Evolutionary conservation across 345 rosid genomes (phyloP), one percentile per base, ranked within the genome.

Genomic region (Murraya paniculata): DNA sequence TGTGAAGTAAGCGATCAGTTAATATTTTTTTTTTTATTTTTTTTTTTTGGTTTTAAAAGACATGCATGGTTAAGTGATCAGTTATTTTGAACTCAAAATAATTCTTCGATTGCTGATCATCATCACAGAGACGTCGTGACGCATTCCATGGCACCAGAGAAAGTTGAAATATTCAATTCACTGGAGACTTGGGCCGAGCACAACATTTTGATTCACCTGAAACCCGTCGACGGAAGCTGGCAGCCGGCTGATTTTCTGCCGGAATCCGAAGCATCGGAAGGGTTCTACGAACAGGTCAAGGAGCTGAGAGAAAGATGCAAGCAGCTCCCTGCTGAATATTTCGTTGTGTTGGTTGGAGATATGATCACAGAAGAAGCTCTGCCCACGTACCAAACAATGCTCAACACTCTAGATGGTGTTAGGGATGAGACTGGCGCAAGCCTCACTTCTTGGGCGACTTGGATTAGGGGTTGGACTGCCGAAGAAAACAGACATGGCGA

Each of bases 281-380:
- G 82, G 41, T 85, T 85, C 56, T 55, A 73, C 6, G 86, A 85
- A 4, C 84, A 85, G 62, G 81, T 85, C 39, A 50, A 50, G 72
- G 86, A 83, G 50, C 73, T 85, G 48, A 76, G 88, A 67, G 86
- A 80, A 30, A 81, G 88, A 53, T 62, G 78, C 25, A 83, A 55
- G 45, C 81, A 78, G 60, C 58, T 85, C 14, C 84, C 88, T 0
- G 88, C 83, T 72, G 86, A 85, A 7, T 85, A 80, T 71, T 85
- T 82, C 4, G 86, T 85, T 68, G 82, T 78, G 60, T 73, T 85
- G 80, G 86, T 82, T 9, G 88, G 88, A 39, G 85, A 82, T 70
- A 85, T 85, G 87, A 74, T 85, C 65, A 85, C 87, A 5, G 87
- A 85, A 74, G 88, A 85, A 73, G 85, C 88, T 2, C 82, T 85